Evolutionary conservation across 2,329 filamentous ascomycete species (phyloP).

Genomic region (Beauveria scarabaeidicola): DNA sequence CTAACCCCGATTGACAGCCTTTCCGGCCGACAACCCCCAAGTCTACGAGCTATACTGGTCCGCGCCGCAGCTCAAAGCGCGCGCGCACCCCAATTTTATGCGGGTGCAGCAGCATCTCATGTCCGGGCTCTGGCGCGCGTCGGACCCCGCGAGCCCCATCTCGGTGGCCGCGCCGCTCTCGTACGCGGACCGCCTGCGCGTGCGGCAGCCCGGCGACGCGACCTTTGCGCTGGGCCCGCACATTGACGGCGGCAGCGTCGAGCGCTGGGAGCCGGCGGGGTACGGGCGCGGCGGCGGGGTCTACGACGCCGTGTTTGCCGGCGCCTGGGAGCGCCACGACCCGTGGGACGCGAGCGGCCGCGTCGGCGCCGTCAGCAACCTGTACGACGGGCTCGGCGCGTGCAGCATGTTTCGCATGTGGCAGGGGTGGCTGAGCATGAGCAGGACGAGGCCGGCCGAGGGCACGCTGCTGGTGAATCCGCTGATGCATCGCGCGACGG

Average conservation of each 20-base stretch:
- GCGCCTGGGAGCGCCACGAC: slow-evolving; percentile 73
- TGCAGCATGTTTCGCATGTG: slow-evolving; percentile 83
- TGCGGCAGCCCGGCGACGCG: slow-evolving; percentile 61
- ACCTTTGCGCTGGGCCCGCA: slow-evolving; percentile 66
- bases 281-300: slow-evolving; percentile 55
- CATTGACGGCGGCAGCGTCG: slow-evolving; percentile 64
- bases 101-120: slow-evolving; percentile 54
- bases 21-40: slow-evolving; percentile 57
- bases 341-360: slow-evolving; percentile 70
- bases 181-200: slow-evolving; percentile 66
- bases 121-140: slow-evolving; percentile 49
- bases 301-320: slow-evolving; percentile 65
- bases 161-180: slow-evolving; percentile 47
- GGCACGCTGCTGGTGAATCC: slow-evolving; percentile 80
- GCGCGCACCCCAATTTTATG: slow-evolving; percentile 58
- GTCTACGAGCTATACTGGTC: slow-evolving; percentile 75
- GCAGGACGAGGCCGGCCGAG: slow-evolving; percentile 59
- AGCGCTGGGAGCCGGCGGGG: slow-evolving; percentile 63
- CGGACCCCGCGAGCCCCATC: slow-evolving; percentile 38
- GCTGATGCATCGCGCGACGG: slow-evolving; percentile 63
- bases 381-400: slow-evolving; percentile 73
- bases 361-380: slow-evolving; percentile 58
- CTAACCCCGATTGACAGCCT: slow-evolving; percentile 35
- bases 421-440: slow-evolving; percentile 84
- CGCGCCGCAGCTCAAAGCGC: slow-evolving; percentile 55